Evolutionary conservation across 768 basidiomycete species (phyloP), one percentile per base, ranked within the genome.

Genomic region (Daedaleopsis sinensis): DNA sequence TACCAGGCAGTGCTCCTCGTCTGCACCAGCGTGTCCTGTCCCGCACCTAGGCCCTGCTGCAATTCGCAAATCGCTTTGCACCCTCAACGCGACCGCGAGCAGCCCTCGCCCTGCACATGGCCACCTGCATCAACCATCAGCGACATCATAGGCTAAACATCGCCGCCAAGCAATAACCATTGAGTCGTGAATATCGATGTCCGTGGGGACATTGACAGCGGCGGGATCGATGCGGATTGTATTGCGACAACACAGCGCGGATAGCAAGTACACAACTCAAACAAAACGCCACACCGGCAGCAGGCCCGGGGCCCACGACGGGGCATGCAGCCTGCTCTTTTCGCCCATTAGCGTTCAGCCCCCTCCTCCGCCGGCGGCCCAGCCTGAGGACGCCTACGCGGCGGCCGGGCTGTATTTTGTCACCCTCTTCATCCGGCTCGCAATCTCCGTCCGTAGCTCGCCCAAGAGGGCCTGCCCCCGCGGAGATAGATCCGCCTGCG

Each of bases 361-460:
- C 27, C 27, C 27, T 32, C 4, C 27, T 32, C 27, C 27, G 27
- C 27, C 27, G 27, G 27, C 27, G 27, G 27, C 27, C 27, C 27
- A 32, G 27, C 27, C 27, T 32, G 27, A 32, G 27, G 27, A 32
- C 46, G 16, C 18, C 58, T 65, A 68, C 52, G 58, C 63, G 15
- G 65, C 48, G 27, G 62, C 74, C 61, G 76, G 79, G 69, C 83
- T 86, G 44, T 83, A 74, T 71, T 86, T 89, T 73, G 91, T 86
- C 76, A 90, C 79, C 64, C 85, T 83, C 69, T 86, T 87, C 61
- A 90, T 76, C 43, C 87, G 84, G 64, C 81, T 85, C 52, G 80
- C 80, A 57, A 92, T 76, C 59, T 89, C 85, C 43, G 77, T 77
- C 61, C 84, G 82, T 60, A 93, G 74, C 62, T 82, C 80, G 36